Evolutionary conservation across 1,139 yeast genomes (phyloP).

Genomic region (Schwanniomyces etchellsii): DNA sequence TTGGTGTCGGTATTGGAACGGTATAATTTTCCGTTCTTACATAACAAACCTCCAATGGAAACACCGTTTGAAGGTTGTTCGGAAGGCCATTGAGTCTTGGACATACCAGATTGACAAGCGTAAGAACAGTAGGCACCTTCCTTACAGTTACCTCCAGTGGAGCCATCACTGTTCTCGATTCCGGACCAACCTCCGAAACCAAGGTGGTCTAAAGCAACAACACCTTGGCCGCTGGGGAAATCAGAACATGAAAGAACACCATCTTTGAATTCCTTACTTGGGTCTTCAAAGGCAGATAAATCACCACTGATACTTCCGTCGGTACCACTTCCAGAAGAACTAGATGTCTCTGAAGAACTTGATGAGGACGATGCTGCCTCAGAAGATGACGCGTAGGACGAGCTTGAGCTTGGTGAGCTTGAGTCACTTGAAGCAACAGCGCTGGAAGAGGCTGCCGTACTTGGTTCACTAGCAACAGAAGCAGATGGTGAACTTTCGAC

Average conservation of each 20-base stretch:
- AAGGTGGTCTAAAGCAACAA: conserved; percentile 49
- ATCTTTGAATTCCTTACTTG: conserved; percentile 52
- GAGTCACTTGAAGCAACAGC: conserved; percentile 9
- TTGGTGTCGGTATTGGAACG: conserved; percentile 53
- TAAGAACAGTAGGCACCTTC: conserved; percentile 80
- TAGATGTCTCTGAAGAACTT: conserved; percentile 10
- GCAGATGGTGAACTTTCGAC: conserved; percentile 8
- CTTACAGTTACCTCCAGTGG: conserved; percentile 61
- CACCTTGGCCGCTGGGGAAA: conserved; percentile 73
- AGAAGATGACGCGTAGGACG: conserved; percentile 5
- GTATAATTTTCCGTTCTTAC: conserved; percentile 67
- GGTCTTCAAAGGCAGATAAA: conserved; percentile 45
- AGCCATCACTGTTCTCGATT: conserved; percentile 56
- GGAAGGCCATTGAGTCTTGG: conserved; percentile 83
- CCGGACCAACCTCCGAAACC: conserved; percentile 75
- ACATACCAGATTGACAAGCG: conserved; percentile 88
- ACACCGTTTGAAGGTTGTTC: conserved; percentile 68
- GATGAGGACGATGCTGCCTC: conserved; percentile 9
- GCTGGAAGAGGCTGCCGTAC: conserved; percentile 8
- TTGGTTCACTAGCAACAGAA: conserved; percentile 4
- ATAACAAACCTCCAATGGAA: conserved; percentile 72
- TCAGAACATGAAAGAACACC: conserved; percentile 57
- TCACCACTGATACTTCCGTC: conserved; percentile 48
- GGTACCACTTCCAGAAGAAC: conserved; percentile 11
- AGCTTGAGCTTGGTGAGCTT: conserved; percentile 8